Percentiles rank a stretch among this genome's conserved stretches.
Evolutionary conservation across 1,284 basidiomycete species (phyloP).

Genomic region (Marasmius fiardii): DNA sequence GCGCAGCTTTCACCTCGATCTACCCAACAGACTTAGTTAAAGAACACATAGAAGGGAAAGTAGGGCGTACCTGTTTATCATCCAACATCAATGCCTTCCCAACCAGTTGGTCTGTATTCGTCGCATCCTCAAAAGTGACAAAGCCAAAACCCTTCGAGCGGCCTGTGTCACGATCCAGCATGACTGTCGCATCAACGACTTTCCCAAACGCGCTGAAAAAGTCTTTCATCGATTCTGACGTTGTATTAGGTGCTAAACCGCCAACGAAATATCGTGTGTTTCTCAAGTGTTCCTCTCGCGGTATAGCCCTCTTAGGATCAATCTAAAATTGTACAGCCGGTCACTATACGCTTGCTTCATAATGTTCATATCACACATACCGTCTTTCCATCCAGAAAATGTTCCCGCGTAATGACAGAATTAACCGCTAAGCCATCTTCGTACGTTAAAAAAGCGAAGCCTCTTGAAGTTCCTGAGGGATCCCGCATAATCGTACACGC

Average conservation of each 20-base stretch:
- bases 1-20: conserved; percentile 87
- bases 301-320: conserved; percentile 93
- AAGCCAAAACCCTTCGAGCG: conserved; percentile 95
- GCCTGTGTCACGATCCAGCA: conserved; percentile 89
- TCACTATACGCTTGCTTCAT: conserved; percentile 8
- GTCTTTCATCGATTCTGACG: conserved; percentile 76
- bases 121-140: conserved; percentile 83
- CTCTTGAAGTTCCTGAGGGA: conserved; percentile 83
- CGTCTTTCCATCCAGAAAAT: conserved; percentile 89
- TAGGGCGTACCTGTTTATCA: conserved; percentile 71
- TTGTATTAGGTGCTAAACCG: conserved; percentile 76
- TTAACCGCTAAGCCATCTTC: conserved; percentile 80
- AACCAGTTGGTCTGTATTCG: conserved; percentile 69
- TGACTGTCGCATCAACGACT: conserved; percentile 88
- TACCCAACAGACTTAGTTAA: conserved; percentile 23
- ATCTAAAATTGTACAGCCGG: conserved; percentile 53
- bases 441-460: conserved; percentile 95
- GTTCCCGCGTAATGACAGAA: conserved; percentile 80
- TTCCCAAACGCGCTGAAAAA: conserved; percentile 80
- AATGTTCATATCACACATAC: conserved; percentile 32
- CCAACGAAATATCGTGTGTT: conserved; percentile 90
- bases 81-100: conserved; percentile 70
- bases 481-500: conserved; percentile 97
- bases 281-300: conserved; percentile 79
- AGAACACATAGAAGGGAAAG: no score